Conservation (phyloP, 1,284 basidiomycete genomes). For the Apiotrichum brassicae region DNA sequence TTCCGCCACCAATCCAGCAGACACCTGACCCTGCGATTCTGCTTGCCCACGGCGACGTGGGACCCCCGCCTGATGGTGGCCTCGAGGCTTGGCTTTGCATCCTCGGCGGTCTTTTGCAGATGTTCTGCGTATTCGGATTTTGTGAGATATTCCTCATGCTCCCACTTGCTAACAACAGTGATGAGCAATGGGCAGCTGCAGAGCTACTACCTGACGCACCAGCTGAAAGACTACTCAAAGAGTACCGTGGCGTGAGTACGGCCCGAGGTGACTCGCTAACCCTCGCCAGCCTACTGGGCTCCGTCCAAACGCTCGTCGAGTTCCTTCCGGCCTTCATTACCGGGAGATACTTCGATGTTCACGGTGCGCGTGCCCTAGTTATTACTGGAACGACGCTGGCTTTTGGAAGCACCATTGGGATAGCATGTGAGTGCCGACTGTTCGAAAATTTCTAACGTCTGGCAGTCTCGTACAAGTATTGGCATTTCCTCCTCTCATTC, state of each 20-base stretch:
- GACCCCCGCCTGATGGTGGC: constrained; percentile 17
- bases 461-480: constrained; percentile 34
- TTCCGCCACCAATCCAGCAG: too few species aligned
- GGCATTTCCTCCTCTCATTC: constrained; percentile 39
- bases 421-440: constrained; percentile 23
- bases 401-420: constrained; percentile 26
- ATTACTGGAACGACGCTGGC: constrained; percentile 27
- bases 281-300: constrained; percentile 27
- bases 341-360: constrained; percentile 39
- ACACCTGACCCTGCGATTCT: too few species aligned
- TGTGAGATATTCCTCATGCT: constrained; percentile 38
- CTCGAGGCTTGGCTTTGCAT: constrained; percentile 12
- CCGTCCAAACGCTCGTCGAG: constrained; percentile 28
- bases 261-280: too few species aligned
- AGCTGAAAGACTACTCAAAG: constrained; percentile 32
- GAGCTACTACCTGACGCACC: constrained; percentile 34
- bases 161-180: too few species aligned
- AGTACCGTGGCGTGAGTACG: background rate
- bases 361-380: constrained; percentile 28
- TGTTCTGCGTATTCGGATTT: constrained; percentile 42
- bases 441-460: background rate
- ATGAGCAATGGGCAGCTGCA: constrained; percentile 37
- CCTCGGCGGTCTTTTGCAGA: constrained; percentile 31
- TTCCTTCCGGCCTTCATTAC: constrained; percentile 32
- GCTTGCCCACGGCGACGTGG: too few species aligned